phyloP scores from a whole-genome alignment of 1,139 yeast species.

The Sugiyamaella novakii region DNA sequence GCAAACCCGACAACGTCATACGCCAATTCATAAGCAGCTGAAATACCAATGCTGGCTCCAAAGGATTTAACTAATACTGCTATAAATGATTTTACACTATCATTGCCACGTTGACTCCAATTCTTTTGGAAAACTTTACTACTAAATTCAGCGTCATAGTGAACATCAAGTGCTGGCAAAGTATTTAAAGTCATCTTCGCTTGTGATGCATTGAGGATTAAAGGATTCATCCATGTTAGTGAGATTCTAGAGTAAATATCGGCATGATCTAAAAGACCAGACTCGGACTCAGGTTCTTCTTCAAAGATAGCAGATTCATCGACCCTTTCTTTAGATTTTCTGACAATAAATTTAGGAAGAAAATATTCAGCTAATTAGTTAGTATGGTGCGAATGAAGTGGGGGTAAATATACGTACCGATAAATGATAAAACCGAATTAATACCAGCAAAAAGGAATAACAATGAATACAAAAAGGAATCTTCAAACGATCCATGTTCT shows the following conservation, averaged over 20 bases:
- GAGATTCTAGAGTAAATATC: conserved; percentile 75
- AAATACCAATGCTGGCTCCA: conserved; percentile 62
- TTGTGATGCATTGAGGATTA: conserved; percentile 75
- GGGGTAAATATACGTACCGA: conserved; percentile 11
- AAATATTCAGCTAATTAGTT: conserved; percentile 26
- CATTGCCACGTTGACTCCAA: conserved; percentile 56
- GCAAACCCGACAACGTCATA: conserved; percentile 69
- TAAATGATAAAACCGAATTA: conserved; percentile 16
- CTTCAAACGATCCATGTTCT: conserved; percentile 16
- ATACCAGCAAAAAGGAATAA: conserved; percentile 13
- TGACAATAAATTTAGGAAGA: conserved; percentile 22
- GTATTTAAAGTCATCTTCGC: conserved; percentile 71
- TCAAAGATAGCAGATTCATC: conserved; percentile 9
- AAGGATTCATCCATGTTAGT: conserved; percentile 83
- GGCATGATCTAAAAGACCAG: conserved; percentile 56
- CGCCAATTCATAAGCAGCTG: conserved; percentile 66
- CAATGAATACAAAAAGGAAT: conserved; percentile 5
- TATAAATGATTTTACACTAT: conserved; percentile 59
- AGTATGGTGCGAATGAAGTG: conserved; percentile 1
- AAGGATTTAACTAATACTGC: conserved; percentile 63
- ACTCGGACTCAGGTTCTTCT: conserved; percentile 16
- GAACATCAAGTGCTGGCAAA: conserved; percentile 72
- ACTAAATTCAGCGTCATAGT: conserved; percentile 58
- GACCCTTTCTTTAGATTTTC: conserved; percentile 10
- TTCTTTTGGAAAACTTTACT: conserved; percentile 48